Base-by-base conservation (phyloP, 371 early-diverging fungal species). In the Rhizomucor miehei region DNA sequence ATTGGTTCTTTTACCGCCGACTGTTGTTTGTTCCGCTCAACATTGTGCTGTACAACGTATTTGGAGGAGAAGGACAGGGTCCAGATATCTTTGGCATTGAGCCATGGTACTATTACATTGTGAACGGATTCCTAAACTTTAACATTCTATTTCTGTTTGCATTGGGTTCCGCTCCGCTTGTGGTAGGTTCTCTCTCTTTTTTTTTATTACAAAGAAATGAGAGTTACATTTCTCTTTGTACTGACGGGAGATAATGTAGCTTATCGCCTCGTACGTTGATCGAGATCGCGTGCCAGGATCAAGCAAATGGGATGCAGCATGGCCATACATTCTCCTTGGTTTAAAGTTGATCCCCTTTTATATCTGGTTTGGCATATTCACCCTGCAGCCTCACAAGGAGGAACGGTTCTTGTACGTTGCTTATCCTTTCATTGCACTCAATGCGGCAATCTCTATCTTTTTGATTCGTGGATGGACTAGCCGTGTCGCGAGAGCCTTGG, bases 341-440 rank as follows among this genome's bases (percentile, higher is more conserved):
- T 57, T 85, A 38, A 81, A 87, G 59, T 62, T 90, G 1, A 35
- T 75, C 35, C 91, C 91, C 1, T 83, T 92, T 36, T 87, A 88
- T 49, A 57, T 92, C 17, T 88, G 89, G 89, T 74, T 95, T 24
- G 57, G 60, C 11, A 85, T 91, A 20, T 93, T 97, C 54, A 83
- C 86, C 5, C 36, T 82, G 9, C 95, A 95, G 69, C 89, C 95
- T 10, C 98, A 97, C 77, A 97, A 97, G 67, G 98, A 97, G 60
- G 98, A 97, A 57, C 84, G 98, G 1, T 97, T 97, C 63, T 61
- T 97, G 65, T 94, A 80, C 66, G 90, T 94, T n/a, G 86, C 91
- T 5, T 97, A 95, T 65, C 98, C 98, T 36, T 63, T 90, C 44
- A 59, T 97, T 41, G 84, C 87, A 60, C 79, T 93, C 51, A 89